These are phyloP conservation scores for Blastomyces silverae DNA, from an alignment of 2,329 filamentous ascomycete species.

Conservation along the genomic window DNA sequence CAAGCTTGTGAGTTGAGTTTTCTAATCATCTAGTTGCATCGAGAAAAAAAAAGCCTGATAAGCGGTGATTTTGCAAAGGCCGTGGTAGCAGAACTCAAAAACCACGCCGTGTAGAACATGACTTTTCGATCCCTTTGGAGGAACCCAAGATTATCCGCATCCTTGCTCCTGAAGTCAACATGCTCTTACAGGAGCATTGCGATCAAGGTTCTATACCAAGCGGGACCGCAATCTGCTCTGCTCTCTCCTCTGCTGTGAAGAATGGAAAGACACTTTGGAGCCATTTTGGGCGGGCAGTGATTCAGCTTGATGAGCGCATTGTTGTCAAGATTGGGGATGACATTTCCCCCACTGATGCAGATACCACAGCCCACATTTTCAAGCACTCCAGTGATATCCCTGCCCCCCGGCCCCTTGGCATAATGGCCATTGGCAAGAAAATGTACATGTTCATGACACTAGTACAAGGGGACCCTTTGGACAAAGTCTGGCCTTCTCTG, in stretches of 20 bases:
- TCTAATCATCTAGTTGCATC: neutral
- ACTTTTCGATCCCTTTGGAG: neutral
- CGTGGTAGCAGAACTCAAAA: neutral
- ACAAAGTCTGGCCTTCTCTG: conserved; percentile 17
- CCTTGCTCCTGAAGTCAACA: neutral
- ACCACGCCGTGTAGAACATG: neutral
- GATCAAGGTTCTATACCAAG: neutral
- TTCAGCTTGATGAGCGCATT: conserved; percentile 14
- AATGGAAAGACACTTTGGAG: conserved; percentile 14
- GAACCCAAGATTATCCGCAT: neutral
- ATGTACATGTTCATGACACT: conserved; percentile 14
- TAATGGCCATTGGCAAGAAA: conserved; percentile 9
- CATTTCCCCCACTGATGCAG: conserved; percentile 11
- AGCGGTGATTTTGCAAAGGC: neutral
- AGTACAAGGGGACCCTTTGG: conserved; percentile 14
- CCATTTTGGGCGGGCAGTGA: conserved; percentile 15
- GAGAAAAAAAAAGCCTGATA: neutral
- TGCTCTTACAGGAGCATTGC: neutral
- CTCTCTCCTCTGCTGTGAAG: neutral
- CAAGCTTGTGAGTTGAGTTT: neutral
- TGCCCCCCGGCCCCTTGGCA: conserved; percentile 12
- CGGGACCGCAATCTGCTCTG: neutral
- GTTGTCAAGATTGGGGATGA: conserved; percentile 17
- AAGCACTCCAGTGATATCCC: conserved; percentile 13
- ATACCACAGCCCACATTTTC: conserved; percentile 14